Base-by-base conservation (phyloP, 2,329 filamentous ascomycete species). In the Xylariales sp. region DNA sequence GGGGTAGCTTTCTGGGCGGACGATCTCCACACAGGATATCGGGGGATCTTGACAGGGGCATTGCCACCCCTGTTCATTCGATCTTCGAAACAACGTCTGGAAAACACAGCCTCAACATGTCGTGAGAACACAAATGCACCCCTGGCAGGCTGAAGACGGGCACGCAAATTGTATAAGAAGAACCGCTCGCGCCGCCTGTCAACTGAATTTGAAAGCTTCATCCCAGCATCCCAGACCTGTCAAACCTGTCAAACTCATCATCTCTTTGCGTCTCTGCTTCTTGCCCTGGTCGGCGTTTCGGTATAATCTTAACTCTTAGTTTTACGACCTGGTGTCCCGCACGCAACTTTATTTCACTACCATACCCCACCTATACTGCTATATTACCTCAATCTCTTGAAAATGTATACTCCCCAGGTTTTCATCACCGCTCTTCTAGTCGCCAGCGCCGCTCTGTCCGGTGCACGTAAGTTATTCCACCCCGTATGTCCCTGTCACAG, bases 381-480 rank as follows among this genome's bases (percentile, higher is more conserved):
- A 7, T 14, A 32, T 32, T 32, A n/a, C 1, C 21, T 12, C 15
- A 39, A 5, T 8, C 11, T 9, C 38, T 4, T 53, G 3, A 46
- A 34, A 4, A 46, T 46, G 44, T 40, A 46, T 18, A 29, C 34
- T 33, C 18, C 31, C 7, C 40, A 39, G 20, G n/a, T 36, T 25
- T 15, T 43, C 4, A 14, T 43, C 31, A 27, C 44, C 31, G 18
- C 33, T 6, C 31, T 46, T 25, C 9, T 43, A 6, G 40, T 31
- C 15, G 32, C 31, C 28, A 36, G 34, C 44, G 40, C 31, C 25
- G 18, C 36, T 21, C 16, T 36, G 15, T 24, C 39, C 4, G 40
- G 40, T 20, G 44, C 44, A 16, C 7, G 44, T 46, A 39, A 38
- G 44, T 16, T 9, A n/a, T n/a, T n/a, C n/a, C n/a, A n/a, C n/a